Evolutionary conservation across 139 green algal genomes (phyloP).

Genomic region (Chlorella sorokiniana): DNA sequence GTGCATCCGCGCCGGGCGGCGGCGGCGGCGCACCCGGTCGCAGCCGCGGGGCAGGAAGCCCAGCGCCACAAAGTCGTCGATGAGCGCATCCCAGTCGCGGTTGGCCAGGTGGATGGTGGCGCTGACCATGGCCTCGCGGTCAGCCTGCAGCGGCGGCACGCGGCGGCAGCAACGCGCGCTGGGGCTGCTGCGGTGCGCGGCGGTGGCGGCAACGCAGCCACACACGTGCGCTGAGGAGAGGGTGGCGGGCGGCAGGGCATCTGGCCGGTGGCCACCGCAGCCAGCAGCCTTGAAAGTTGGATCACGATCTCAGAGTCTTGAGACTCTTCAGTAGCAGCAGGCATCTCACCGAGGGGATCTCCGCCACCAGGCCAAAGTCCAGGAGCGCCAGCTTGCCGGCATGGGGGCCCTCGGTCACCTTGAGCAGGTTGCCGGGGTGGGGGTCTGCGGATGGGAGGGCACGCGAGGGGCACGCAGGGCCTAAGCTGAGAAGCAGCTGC

Average conservation of each 20-base stretch:
- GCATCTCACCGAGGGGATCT: constrained; percentile 56
- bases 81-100: constrained; percentile 74
- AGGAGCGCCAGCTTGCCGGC: constrained; percentile 83
- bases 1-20: background rate
- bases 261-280: too few species aligned
- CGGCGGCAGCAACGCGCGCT: background rate
- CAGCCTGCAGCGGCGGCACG: constrained; percentile 7
- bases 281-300: too few species aligned
- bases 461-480: background rate
- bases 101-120: constrained; percentile 85
- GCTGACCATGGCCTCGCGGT: constrained; percentile 78
- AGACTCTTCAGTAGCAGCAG: too few species aligned
- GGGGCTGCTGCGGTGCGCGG: background rate
- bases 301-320: too few species aligned
- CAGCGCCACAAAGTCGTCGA: constrained; percentile 85
- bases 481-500: too few species aligned
- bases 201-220: background rate
- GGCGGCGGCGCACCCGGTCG: constrained; percentile 27
- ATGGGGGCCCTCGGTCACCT: constrained; percentile 74
- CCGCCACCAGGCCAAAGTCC: constrained; percentile 88
- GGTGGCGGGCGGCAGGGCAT: too few species aligned
- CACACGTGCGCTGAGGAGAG: background rate
- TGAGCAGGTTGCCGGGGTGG: constrained; percentile 74
- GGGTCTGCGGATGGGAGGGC: constrained; percentile 50
- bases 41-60: constrained; percentile 75